Base-by-base conservation (phyloP, 305 asterid genomes). In the Fraxinus floribunda region DNA sequence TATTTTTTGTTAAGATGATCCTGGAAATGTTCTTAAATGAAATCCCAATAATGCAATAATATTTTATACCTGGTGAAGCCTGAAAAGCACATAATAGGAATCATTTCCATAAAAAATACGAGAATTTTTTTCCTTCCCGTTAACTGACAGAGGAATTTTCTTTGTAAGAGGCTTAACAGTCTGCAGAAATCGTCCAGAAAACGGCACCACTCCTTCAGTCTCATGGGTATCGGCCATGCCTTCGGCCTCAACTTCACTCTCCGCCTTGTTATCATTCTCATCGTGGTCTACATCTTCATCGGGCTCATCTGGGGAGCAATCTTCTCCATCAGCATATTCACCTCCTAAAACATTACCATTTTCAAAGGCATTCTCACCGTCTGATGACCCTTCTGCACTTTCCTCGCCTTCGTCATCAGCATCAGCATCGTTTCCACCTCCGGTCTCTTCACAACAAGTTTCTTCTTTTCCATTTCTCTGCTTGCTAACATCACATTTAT, bases 221-320 rank as follows among this genome's bases (percentile, higher is more conserved):
- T 90, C 94, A 84, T 88, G 87, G 81, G 77, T 92, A 87, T 92
- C 91, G 29, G 78, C 89, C 77, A 83, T 68, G 39, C 85, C 90
- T 64, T 92, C 97, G 10, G 87, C 94, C 86, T 93, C 98, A 34
- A 91, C 97, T 88, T 93, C 98, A 88, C 94, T 95, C 85, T 90
- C 97, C 15, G 86, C 93, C 90, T 90, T 93, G 88, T 85, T 83
- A 79, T 87, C 87, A 75, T 90, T 86, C 84, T 84, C 91, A 57
- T 87, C 87, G 79, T 76, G 88, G 84, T 81, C 90, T 77, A 89
- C 91, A 80, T 90, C 93, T 79, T 91, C 95, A 79, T 86, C 92
- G 49, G 88, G 92, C 64, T 89, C 95, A 83, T 89, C 93, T 52
- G 90, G 94, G 74, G 93, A 91, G 87, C 89, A 75, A 83, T 91